Evolutionary conservation across 106 monocot genomes (phyloP), one percentile per base, ranked within the genome.

Genomic region (Amphibolis antarctica): DNA sequence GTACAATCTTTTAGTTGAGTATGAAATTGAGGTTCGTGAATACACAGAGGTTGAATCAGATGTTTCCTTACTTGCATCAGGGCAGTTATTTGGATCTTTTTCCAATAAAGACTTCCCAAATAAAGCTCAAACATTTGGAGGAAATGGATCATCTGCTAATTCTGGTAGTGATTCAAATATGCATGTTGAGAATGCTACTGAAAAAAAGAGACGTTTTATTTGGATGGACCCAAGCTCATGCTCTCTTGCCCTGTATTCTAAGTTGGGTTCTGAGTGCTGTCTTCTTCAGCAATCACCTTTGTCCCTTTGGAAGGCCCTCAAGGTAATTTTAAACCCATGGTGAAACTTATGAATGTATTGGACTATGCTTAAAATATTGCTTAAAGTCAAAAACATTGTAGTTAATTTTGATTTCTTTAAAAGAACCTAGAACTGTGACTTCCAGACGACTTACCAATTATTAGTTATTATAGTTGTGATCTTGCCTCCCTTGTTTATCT

Each of bases 251-350:
- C 71, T 96, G 21, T 86, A 74, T 63, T 69, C 82, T 48, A 86
- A 80, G 59, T 29, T 96, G 45, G 30, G 28, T 55, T 53, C 78
- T 67, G 69, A 84, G 76, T 70, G 62, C 44, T 83, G 84, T 67
- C 57, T 96, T 49, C 69, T 67, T 67, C 80, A 80, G 45, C 96
- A 79, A 65, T 96, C 96, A 61, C 96, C 96, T 64, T 80, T 96
- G 74, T 76, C 96, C 21, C 86, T 96, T 68, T 71, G 84, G 56
- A 96, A 96, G 70, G 96, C 96, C 82, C 54, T 90, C 44, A 96
- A 96, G 86, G 91, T 91, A 66, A 54, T 25, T 25, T 9, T 69
- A n/a, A 28, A 58, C 43, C 36, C 9, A 24, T 20, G 3, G 10
- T 56, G 22, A 20, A 28, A 42, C 21, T 44, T 36, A 36, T 36